Evolutionary conservation across 306 rosid genomes (phyloP).

Genomic region (Cucurbita argyrosperma): DNA sequence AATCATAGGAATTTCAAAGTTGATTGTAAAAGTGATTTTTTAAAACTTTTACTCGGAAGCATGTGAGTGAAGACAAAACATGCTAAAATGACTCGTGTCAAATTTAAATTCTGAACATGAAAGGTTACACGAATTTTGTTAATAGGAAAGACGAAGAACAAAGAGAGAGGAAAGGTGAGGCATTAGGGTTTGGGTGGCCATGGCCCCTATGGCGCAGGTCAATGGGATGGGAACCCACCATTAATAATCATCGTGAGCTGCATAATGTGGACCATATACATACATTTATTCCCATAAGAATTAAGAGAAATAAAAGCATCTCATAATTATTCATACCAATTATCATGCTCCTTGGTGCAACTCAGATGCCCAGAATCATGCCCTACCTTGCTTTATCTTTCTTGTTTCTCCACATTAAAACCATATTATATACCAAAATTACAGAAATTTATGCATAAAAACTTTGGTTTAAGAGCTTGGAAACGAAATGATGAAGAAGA

Average conservation of each 20-base stretch:
- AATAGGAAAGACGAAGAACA: not conserved
- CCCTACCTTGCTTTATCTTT: not conserved
- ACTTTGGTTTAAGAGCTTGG: not conserved
- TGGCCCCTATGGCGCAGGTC: not conserved
- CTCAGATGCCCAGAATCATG: conserved; percentile 8
- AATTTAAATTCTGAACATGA: not conserved
- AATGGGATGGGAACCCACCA: conserved; percentile 10
- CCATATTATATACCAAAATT: not conserved
- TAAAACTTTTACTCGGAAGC: no score
- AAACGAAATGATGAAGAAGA: not conserved
- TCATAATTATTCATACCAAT: not conserved
- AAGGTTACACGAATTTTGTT: not conserved
- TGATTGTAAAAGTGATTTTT: no score
- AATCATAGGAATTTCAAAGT: no score
- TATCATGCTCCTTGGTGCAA: conserved; percentile 6
- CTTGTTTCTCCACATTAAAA: not conserved
- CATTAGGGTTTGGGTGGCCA: not conserved
- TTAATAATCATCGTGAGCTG: not conserved
- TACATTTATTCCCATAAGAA: not conserved
- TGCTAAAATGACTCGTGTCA: no score
- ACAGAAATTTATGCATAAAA: no score
- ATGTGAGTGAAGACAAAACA: no score
- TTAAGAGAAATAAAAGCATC: not conserved
- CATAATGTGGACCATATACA: not conserved
- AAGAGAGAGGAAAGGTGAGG: not conserved